Conservation (phyloP, 768 basidiomycete species). For the Rhodotorula diobovata region DNA sequence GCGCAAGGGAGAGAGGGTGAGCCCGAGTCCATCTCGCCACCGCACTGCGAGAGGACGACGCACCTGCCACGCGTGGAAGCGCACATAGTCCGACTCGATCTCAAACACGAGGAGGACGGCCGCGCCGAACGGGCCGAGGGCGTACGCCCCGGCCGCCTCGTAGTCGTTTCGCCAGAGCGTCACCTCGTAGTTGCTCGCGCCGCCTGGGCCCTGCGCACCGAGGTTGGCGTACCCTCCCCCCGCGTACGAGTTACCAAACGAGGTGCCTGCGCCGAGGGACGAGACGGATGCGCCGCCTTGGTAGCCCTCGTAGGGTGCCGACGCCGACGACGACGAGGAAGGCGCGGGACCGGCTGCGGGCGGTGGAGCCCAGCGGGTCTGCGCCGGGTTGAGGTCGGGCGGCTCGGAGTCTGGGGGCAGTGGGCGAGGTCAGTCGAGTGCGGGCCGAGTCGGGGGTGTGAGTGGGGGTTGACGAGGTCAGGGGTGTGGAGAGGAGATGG, state of each 20-base stretch:
- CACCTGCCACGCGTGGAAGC: conserved; percentile 31
- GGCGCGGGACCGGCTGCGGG: neutral
- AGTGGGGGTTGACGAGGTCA: too few species aligned
- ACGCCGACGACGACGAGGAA: neutral
- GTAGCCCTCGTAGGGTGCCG: conserved; percentile 10
- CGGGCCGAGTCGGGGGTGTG: neutral
- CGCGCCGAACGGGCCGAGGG: conserved; percentile 30
- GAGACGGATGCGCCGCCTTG: conserved; percentile 27
- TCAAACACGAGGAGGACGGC: conserved; percentile 20
- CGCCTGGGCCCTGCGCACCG: neutral
- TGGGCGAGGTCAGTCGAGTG: neutral
- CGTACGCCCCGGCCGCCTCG: conserved; percentile 4
- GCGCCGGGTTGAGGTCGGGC: neutral
- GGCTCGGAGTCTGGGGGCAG: conserved; percentile 16
- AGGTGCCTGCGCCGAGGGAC: conserved; percentile 9
- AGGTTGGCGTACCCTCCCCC: neutral
- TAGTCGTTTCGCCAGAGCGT: conserved; percentile 10
- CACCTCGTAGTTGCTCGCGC: conserved; percentile 9
- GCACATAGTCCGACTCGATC: conserved; percentile 33
- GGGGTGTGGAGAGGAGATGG: neutral
- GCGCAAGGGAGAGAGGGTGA: neutral
- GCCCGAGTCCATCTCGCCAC: too few species aligned
- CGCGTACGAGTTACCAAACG: conserved; percentile 11
- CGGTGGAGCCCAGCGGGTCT: neutral
- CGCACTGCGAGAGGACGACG: neutral